Percentiles rank a stretch among this genome's conserved stretches.
These are phyloP conservation scores for Celoporthe dispersa DNA, from an alignment of 2,329 filamentous ascomycete genomes.

Conservation along the genomic window DNA sequence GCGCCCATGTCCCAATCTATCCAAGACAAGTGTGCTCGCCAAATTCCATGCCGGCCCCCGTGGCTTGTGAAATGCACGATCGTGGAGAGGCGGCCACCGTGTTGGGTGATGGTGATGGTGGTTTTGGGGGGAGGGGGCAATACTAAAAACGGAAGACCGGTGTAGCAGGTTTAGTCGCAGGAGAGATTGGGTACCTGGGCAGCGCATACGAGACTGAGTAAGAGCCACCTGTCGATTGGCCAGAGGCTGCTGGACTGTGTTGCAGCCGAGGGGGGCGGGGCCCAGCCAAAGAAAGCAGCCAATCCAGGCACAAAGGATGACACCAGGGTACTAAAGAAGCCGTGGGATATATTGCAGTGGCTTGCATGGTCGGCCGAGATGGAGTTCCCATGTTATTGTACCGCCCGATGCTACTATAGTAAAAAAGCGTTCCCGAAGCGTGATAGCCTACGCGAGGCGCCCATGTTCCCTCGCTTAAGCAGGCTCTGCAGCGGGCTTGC, in stretches of 20 bases:
- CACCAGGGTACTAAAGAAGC: not conserved
- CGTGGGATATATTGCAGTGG: not conserved
- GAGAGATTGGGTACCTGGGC: not conserved
- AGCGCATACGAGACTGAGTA: not conserved
- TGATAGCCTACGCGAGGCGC: conserved; percentile 13
- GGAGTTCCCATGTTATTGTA: not conserved
- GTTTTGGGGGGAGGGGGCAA: not conserved
- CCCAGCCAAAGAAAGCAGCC: not conserved
- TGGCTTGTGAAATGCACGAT: not conserved
- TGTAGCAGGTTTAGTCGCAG: not conserved
- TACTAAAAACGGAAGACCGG: not conserved
- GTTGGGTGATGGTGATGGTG: not conserved
- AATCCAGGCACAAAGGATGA: not conserved
- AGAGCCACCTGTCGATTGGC: not conserved
- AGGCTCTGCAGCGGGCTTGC: not conserved
- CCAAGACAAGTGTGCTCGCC: not conserved
- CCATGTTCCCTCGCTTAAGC: conserved; percentile 17
- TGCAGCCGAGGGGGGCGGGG: not conserved
- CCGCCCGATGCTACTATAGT: not conserved
- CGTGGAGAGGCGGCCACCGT: not conserved
- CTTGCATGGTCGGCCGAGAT: not conserved
- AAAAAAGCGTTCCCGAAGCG: conserved; percentile 7
- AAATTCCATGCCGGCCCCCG: not conserved
- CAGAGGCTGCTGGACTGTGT: not conserved
- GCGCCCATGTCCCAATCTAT: not conserved